Conservation (phyloP, 2,329 filamentous ascomycete genomes). For the Pestalotiopsis sp. region DNA sequence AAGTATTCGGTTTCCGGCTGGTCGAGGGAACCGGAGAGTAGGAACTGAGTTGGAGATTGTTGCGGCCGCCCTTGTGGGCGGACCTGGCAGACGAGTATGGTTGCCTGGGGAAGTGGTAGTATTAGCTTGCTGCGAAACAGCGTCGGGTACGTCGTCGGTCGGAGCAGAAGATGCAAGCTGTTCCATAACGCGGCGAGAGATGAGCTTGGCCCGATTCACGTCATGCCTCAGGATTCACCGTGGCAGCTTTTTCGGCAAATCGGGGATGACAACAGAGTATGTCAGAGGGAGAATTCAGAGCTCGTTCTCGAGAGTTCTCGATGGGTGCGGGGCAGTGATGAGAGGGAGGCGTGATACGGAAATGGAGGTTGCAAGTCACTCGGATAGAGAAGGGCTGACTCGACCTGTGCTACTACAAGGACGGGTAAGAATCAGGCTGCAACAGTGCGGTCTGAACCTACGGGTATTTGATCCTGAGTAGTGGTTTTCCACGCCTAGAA, state of each 20-base stretch:
- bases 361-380: background rate
- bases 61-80: constrained; percentile 14
- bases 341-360: constrained; percentile 4
- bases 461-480: background rate
- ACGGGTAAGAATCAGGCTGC: background rate
- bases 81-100: constrained; percentile 29
- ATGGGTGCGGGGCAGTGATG: constrained; percentile 10
- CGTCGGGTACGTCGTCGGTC: constrained; percentile 25
- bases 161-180: constrained; percentile 30
- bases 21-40: constrained; percentile 56
- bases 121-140: constrained; percentile 22
- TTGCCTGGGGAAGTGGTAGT: constrained; percentile 17
- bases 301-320: background rate
- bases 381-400: background rate
- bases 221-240: constrained; percentile 35
- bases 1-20: constrained; percentile 54
- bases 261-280: constrained; percentile 26
- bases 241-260: constrained; percentile 20
- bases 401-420: background rate
- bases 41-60: constrained; percentile 39
- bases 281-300: constrained; percentile 2
- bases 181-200: constrained; percentile 52
- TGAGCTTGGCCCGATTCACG: constrained; percentile 33
- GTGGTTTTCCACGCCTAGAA: background rate
- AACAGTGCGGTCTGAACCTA: background rate